phyloP scores from a whole-genome alignment of 2,329 filamentous ascomycete genomes.

The Biscogniauxia sp. region DNA sequence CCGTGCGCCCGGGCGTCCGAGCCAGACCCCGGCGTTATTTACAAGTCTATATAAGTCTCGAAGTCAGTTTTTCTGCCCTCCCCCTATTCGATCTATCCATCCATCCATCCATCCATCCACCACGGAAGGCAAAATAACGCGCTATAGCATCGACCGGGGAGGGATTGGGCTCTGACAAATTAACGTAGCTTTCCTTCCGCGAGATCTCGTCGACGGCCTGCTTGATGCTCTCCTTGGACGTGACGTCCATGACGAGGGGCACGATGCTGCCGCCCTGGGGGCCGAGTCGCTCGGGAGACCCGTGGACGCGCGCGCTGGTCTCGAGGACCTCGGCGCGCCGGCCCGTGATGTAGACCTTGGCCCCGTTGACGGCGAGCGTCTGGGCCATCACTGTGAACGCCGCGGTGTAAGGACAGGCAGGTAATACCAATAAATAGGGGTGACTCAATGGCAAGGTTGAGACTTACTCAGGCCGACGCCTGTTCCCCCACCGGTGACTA shows the following conservation, averaged over 20 bases:
- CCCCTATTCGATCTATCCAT: background rate
- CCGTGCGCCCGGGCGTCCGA: constrained; percentile 5
- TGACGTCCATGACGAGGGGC: constrained; percentile 44
- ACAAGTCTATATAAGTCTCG: constrained; percentile 35
- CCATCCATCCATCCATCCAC: background rate
- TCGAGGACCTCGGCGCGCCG: constrained; percentile 44
- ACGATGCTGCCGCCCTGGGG: constrained; percentile 46
- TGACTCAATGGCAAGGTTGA: background rate
- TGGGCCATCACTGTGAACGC: constrained; percentile 40
- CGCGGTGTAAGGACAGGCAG: background rate
- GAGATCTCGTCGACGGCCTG: constrained; percentile 48
- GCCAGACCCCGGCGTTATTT: constrained; percentile 50
- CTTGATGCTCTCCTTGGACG: constrained; percentile 48
- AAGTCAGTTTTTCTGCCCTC: background rate
- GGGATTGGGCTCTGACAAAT: constrained; percentile 35
- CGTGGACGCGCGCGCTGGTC: constrained; percentile 39
- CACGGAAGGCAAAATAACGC: background rate
- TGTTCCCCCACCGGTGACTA: constrained; percentile 30
- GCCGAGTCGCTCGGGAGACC: constrained; percentile 37
- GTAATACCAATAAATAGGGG: background rate
- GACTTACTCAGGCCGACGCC: constrained; percentile 28
- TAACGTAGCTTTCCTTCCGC: constrained; percentile 50
- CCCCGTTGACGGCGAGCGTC: constrained; percentile 44
- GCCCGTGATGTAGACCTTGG: constrained; percentile 37
- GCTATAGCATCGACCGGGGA: background rate